A percentile compares a stretch with the other conserved stretches of the same genome.
phyloP scores from a whole-genome alignment of 345 rosid species.

The Nasturtium officinale region DNA sequence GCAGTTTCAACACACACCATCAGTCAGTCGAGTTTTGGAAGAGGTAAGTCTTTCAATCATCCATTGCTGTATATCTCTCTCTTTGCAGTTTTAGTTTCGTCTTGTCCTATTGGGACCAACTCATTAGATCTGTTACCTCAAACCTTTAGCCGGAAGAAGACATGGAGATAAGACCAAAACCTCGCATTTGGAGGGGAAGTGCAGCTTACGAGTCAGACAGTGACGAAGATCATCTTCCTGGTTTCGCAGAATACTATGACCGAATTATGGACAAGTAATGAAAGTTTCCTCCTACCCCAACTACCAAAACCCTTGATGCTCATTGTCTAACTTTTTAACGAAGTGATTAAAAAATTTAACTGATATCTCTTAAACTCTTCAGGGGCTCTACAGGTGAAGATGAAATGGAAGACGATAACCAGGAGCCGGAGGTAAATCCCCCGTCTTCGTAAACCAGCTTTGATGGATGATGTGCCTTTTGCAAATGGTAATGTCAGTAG shows the following conservation, averaged over 20 bases:
- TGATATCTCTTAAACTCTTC: neutral
- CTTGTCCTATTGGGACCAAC: neutral
- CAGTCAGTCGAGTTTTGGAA: slow-evolving; percentile 43
- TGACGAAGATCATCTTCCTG: slow-evolving; percentile 61
- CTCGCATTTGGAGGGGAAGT: slow-evolving; percentile 81
- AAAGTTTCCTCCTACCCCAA: slow-evolving; percentile 8
- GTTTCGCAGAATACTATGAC: slow-evolving; percentile 43
- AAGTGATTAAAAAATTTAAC: neutral
- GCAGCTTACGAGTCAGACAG: slow-evolving; percentile 75
- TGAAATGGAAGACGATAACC: slow-evolving; percentile 53
- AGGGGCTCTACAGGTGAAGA: slow-evolving; percentile 46
- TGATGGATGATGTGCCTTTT: slow-evolving; percentile 3
- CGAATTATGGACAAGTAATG: slow-evolving; percentile 44
- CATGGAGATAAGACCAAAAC: slow-evolving; percentile 54
- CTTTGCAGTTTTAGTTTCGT: slow-evolving; percentile 4
- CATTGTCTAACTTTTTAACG: slow-evolving; percentile 11
- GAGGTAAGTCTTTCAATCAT: slow-evolving; percentile 25
- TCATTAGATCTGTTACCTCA: slow-evolving; percentile 12
- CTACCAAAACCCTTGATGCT: slow-evolving; percentile 17
- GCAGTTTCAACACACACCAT: slow-evolving; percentile 48
- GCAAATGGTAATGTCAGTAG: slow-evolving; percentile 15
- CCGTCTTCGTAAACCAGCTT: slow-evolving; percentile 37
- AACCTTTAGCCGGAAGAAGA: slow-evolving; percentile 43
- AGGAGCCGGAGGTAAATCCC: slow-evolving; percentile 42
- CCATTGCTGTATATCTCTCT: slow-evolving; percentile 22